These are phyloP conservation scores for Malbranchea zuffiana DNA, from an alignment of 2,329 filamentous ascomycete genomes.

Conservation along the genomic window DNA sequence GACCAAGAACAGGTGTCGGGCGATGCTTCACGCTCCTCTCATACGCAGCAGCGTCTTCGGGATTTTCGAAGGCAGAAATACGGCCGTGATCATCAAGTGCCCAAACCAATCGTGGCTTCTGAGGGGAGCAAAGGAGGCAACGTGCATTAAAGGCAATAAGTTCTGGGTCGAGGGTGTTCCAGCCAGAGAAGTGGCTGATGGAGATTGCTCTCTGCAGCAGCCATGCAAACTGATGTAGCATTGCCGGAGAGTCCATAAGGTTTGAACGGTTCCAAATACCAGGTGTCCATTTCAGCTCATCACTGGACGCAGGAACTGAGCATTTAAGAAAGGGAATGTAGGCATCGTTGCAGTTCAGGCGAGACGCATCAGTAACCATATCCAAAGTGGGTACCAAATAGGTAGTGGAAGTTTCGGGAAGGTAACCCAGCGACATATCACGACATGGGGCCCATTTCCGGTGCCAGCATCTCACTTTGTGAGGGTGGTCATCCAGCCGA, in stretches of 20 bases:
- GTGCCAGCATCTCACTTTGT: constrained; percentile 22
- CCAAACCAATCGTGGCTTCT: constrained; percentile 27
- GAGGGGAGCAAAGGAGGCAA: constrained; percentile 26
- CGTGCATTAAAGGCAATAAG: neutral
- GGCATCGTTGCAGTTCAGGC: constrained; percentile 22
- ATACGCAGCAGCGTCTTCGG: constrained; percentile 39
- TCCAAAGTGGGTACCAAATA: constrained; percentile 17
- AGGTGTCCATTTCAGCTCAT: constrained; percentile 15
- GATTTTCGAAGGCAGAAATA: constrained; percentile 41
- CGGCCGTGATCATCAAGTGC: constrained; percentile 20
- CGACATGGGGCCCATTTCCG: constrained; percentile 22
- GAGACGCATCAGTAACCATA: constrained; percentile 13
- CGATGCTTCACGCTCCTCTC: constrained; percentile 42
- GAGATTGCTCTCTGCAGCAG: constrained; percentile 22
- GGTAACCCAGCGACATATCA: constrained; percentile 18
- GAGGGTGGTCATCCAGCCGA: constrained; percentile 12
- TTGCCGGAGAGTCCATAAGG: constrained; percentile 19
- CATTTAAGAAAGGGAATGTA: constrained; percentile 25
- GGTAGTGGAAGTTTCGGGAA: constrained; percentile 14
- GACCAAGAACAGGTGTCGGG: constrained; percentile 34
- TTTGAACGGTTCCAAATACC: constrained; percentile 22
- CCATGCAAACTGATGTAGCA: constrained; percentile 25
- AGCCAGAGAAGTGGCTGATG: constrained; percentile 21
- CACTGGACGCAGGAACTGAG: constrained; percentile 14
- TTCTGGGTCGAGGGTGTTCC: constrained; percentile 18